phyloP scores from a whole-genome alignment of 1,139 yeast species.

The Suhomyces atakaporum region DNA sequence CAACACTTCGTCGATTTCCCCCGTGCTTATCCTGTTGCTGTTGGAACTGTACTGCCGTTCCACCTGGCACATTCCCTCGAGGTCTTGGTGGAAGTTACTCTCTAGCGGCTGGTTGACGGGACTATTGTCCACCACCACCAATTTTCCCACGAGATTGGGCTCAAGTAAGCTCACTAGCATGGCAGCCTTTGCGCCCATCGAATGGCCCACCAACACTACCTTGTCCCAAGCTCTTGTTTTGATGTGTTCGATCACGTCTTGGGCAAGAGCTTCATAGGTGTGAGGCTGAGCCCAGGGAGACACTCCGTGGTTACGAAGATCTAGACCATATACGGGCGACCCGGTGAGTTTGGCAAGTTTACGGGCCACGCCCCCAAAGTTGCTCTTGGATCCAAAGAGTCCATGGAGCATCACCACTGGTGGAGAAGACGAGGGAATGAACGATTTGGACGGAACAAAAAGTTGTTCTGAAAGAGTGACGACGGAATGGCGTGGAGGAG shows the following conservation, averaged over 20 bases:
- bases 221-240: conserved; percentile 25
- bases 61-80: conserved; percentile 37
- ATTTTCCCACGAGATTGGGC: conserved; percentile 40
- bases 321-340: conserved; percentile 43
- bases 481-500: not conserved
- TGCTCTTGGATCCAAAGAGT: conserved; percentile 48
- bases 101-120: conserved; percentile 37
- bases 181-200: conserved; percentile 57
- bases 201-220: conserved; percentile 47
- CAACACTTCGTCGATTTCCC: conserved; percentile 22
- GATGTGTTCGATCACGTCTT: conserved; percentile 43
- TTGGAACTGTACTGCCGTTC: conserved; percentile 21
- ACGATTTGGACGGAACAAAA: conserved; percentile 11
- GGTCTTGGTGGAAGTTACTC: conserved; percentile 25
- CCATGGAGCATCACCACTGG: conserved; percentile 53
- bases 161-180: conserved; percentile 44
- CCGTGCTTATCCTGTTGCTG: not conserved
- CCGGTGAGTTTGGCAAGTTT: conserved; percentile 31
- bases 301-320: conserved; percentile 56
- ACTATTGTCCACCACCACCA: conserved; percentile 52
- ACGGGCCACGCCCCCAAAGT: conserved; percentile 41
- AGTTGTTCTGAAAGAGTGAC: conserved; percentile 12
- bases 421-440: conserved; percentile 9
- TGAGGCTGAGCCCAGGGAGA: conserved; percentile 48
- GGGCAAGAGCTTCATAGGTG: conserved; percentile 43